These are phyloP conservation scores for Suhomyces kilbournensis DNA, from an alignment of 805 yeast genomes.

Conservation along the genomic window DNA sequence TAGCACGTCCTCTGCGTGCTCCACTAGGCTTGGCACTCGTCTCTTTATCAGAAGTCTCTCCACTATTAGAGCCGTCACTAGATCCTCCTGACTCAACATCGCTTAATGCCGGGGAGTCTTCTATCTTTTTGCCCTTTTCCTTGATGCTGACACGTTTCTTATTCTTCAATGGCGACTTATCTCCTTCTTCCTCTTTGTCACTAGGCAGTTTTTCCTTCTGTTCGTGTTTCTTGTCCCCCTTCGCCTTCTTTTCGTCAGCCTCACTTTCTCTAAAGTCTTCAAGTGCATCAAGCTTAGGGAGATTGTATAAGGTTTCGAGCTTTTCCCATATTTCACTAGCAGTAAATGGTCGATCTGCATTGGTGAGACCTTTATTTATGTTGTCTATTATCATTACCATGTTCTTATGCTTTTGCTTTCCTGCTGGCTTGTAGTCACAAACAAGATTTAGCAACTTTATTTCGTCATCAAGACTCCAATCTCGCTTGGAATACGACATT, in stretches of 20 bases:
- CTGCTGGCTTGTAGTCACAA: slow-evolving; percentile 69
- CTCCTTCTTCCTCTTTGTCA: slow-evolving; percentile 3
- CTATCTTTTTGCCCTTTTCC: not conserved
- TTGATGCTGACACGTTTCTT: slow-evolving; percentile 4
- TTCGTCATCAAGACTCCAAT: slow-evolving; percentile 64
- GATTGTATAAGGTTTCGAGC: slow-evolving; percentile 51
- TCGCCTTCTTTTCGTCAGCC: not conserved
- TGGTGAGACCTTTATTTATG: slow-evolving; percentile 28
- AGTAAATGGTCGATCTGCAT: slow-evolving; percentile 28
- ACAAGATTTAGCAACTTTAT: slow-evolving; percentile 57
- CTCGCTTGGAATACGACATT: slow-evolving; percentile 9
- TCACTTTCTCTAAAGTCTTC: slow-evolving; percentile 32
- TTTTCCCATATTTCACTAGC: slow-evolving; percentile 57
- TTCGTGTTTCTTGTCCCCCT: not conserved
- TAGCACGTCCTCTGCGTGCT: not conserved
- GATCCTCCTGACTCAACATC: slow-evolving; percentile 14
- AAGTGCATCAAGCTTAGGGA: slow-evolving; percentile 54
- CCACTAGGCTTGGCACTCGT: not conserved
- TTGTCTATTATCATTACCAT: slow-evolving; percentile 40
- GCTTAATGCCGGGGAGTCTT: slow-evolving; percentile 17
- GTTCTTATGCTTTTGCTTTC: slow-evolving; percentile 45
- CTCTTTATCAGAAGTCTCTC: not conserved
- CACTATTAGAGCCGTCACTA: not conserved
- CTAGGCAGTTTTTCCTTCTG: slow-evolving; percentile 1
- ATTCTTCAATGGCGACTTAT: not conserved